These are phyloP conservation scores for Sugiyamaella neomexicana DNA, from an alignment of 1,139 yeast species.

Conservation along the genomic window DNA sequence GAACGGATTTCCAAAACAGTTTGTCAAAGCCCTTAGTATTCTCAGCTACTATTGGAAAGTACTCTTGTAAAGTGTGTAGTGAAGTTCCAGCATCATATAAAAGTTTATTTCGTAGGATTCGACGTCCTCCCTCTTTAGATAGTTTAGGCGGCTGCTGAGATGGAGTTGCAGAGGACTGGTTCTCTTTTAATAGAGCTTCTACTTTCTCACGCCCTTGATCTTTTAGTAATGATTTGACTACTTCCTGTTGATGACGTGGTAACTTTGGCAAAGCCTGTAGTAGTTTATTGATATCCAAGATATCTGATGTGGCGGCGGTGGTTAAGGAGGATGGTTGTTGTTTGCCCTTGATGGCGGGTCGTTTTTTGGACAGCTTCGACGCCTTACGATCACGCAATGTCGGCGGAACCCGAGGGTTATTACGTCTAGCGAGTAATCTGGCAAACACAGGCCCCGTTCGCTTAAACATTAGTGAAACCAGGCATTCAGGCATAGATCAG, in stretches of 20 bases:
- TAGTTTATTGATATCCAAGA: constrained; percentile 16
- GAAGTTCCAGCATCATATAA: constrained; percentile 6
- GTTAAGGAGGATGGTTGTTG: not conserved
- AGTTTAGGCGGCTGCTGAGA: not conserved
- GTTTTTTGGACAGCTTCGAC: not conserved
- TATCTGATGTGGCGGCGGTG: not conserved
- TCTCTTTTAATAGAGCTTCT: constrained; percentile 12
- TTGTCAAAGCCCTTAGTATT: constrained; percentile 15
- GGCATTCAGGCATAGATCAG: too few relatives aligned
- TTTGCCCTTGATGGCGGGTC: not conserved
- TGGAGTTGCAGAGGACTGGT: not conserved
- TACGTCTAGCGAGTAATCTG: not conserved
- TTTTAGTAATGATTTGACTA: constrained; percentile 18
- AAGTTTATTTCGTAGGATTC: constrained; percentile 7
- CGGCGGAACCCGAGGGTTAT: not conserved
- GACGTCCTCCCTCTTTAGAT: constrained; percentile 1
- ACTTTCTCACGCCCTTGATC: constrained; percentile 19
- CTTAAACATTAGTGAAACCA: constrained; percentile 1
- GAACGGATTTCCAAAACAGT: constrained; percentile 23
- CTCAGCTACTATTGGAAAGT: constrained; percentile 14
- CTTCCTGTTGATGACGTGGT: constrained; percentile 21
- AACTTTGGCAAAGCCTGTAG: constrained; percentile 18
- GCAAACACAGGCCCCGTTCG: constrained; percentile 2
- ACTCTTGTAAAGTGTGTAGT: constrained; percentile 12
- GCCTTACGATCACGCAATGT: not conserved